Conservation (phyloP, 2,329 filamentous ascomycete genomes). For the Fusarium guadeloupense region DNA sequence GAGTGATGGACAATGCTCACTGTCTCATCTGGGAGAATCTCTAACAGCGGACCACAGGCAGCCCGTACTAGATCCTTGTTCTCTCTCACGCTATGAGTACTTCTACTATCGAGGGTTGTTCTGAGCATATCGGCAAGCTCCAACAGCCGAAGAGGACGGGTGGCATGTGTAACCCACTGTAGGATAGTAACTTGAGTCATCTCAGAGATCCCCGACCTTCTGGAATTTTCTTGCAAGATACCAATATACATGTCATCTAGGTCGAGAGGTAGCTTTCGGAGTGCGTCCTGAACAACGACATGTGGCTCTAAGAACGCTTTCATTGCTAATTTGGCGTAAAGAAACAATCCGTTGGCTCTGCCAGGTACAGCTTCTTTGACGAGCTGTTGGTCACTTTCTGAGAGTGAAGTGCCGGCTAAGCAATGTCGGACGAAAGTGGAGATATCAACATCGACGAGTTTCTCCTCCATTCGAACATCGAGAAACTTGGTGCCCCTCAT, state of each 20-base stretch:
- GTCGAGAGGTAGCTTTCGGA: constrained; percentile 20
- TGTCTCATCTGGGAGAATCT: constrained; percentile 32
- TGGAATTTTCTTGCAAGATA: constrained; percentile 23
- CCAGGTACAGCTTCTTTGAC: constrained; percentile 31
- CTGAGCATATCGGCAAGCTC: constrained; percentile 36
- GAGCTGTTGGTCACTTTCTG: constrained; percentile 20
- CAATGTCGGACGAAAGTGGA: constrained; percentile 47
- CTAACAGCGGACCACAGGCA: constrained; percentile 32
- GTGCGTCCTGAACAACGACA: not conserved
- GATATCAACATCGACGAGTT: constrained; percentile 53
- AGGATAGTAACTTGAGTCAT: constrained; percentile 26
- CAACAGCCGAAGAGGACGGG: constrained; percentile 27
- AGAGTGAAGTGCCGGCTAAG: constrained; percentile 25
- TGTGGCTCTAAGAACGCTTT: constrained; percentile 26
- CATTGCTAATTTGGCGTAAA: constrained; percentile 37
- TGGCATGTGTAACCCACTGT: constrained; percentile 29
- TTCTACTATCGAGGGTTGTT: not conserved
- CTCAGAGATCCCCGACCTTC: constrained; percentile 21
- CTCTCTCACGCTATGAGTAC: constrained; percentile 2
- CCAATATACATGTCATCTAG: constrained; percentile 27
- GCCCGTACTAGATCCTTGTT: constrained; percentile 26
- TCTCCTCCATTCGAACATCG: constrained; percentile 50
- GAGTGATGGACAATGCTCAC: constrained; percentile 37
- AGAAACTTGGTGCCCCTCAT: constrained; percentile 43
- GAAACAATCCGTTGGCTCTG: constrained; percentile 34